phyloP scores from a whole-genome alignment of 192 early-diverging fungal species.

The Backusella liffmaniae region DNA sequence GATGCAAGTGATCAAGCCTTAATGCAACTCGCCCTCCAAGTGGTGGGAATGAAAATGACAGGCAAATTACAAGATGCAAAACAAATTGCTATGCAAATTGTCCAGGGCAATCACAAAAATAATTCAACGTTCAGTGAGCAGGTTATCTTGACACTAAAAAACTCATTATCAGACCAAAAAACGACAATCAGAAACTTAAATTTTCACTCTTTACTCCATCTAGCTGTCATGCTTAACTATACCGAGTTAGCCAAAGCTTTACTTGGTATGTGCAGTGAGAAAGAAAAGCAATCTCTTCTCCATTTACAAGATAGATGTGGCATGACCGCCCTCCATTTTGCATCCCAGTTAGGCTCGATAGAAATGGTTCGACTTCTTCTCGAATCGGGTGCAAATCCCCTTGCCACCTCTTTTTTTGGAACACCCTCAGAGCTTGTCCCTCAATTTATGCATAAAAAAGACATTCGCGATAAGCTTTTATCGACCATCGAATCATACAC shows the following conservation, averaged over 20 bases:
- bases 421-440: background rate
- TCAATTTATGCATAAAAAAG: background rate
- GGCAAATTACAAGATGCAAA: slow-evolving; percentile 74
- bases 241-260: slow-evolving; percentile 44
- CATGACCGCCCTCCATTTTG: slow-evolving; percentile 75
- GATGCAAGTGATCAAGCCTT: slow-evolving; percentile 76
- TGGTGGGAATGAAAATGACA: slow-evolving; percentile 79
- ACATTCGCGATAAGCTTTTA: background rate
- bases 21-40: slow-evolving; percentile 85
- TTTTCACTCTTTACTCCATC: slow-evolving; percentile 62
- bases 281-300: slow-evolving; percentile 11
- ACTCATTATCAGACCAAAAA: background rate
- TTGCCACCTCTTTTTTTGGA: background rate
- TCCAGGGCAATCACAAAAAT: slow-evolving; percentile 12
- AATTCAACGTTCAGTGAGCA: background rate
- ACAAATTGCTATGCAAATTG: slow-evolving; percentile 67
- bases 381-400: slow-evolving; percentile 35
- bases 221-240: slow-evolving; percentile 61
- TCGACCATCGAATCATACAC: background rate
- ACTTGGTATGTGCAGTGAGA: slow-evolving; percentile 15
- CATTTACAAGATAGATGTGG: slow-evolving; percentile 63
- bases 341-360: slow-evolving; percentile 48
- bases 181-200: slow-evolving; percentile 26
- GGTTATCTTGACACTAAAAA: background rate
- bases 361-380: slow-evolving; percentile 56